Conservation (phyloP, 306 rosid species). For the Acacia acuminata region DNA sequence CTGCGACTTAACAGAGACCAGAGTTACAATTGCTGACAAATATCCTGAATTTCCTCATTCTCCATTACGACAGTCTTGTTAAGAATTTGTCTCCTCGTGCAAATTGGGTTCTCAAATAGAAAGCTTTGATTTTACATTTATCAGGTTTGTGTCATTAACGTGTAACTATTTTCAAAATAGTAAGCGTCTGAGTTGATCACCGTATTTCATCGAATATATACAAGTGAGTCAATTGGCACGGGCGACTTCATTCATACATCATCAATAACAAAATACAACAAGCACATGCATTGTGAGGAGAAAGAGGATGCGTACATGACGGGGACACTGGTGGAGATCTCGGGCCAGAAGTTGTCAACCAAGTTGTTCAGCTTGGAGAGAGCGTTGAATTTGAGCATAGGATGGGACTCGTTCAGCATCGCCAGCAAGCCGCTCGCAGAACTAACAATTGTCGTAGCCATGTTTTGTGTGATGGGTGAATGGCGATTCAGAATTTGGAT, state of each 20-base stretch:
- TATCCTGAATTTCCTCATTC: neutral
- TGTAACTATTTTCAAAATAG: neutral
- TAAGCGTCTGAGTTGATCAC: neutral
- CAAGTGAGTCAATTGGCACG: neutral
- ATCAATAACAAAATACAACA: constrained; percentile 5
- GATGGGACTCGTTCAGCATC: constrained; percentile 89
- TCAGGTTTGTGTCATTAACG: neutral
- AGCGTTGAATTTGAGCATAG: constrained; percentile 82
- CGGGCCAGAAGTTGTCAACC: constrained; percentile 95
- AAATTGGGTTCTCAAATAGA: neutral
- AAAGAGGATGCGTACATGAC: constrained; percentile 58
- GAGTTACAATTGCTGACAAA: neutral
- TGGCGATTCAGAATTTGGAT: too few species aligned
- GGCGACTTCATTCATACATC: constrained; percentile 17
- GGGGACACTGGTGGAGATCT: constrained; percentile 97
- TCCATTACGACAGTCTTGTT: neutral
- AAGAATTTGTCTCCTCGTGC: neutral
- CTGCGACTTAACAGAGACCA: too few species aligned
- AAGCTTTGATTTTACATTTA: neutral
- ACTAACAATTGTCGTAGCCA: constrained; percentile 77
- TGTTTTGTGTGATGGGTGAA: constrained; percentile 24
- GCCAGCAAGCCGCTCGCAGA: constrained; percentile 96
- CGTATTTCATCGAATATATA: neutral
- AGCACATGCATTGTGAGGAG: neutral
- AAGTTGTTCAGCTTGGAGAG: constrained; percentile 86